These are phyloP conservation scores for Diaporthe sp. DNA, from an alignment of 2,329 filamentous ascomycete species.

Conservation along the genomic window DNA sequence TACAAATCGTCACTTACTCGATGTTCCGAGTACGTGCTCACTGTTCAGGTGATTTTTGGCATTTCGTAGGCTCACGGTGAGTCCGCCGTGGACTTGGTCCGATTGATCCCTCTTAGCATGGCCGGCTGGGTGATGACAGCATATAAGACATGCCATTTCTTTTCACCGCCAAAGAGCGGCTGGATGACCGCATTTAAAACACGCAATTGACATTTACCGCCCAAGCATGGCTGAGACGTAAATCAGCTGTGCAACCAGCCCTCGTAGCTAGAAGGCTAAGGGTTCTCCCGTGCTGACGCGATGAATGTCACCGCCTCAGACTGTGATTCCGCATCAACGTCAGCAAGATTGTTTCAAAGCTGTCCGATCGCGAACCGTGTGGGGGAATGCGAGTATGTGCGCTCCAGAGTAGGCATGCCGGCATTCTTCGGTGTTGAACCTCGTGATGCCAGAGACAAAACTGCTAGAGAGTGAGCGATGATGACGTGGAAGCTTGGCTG, in stretches of 20 bases:
- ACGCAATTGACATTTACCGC: not conserved
- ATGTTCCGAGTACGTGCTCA: too few species aligned
- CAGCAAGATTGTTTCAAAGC: not conserved
- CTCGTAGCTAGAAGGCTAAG: not conserved
- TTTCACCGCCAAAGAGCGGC: not conserved
- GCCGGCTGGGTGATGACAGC: not conserved
- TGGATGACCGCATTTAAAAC: not conserved
- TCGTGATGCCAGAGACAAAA: not conserved
- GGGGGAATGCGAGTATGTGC: not conserved
- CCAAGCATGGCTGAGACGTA: not conserved
- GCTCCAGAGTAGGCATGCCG: not conserved
- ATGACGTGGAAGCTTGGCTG: too few species aligned
- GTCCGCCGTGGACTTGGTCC: not conserved
- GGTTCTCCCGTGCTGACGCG: not conserved
- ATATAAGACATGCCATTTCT: not conserved
- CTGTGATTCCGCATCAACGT: not conserved
- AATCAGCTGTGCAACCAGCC: not conserved
- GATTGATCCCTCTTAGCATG: not conserved
- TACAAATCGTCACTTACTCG: not conserved
- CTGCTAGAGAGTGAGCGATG: not conserved
- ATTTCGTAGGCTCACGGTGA: not conserved
- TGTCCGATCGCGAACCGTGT: too few species aligned
- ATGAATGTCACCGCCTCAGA: not conserved
- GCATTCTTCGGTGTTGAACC: not conserved
- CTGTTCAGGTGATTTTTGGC: too few species aligned